Evolutionary conservation across 257 asterid species (phyloP).

Genomic region (Catharanthus roseus): DNA sequence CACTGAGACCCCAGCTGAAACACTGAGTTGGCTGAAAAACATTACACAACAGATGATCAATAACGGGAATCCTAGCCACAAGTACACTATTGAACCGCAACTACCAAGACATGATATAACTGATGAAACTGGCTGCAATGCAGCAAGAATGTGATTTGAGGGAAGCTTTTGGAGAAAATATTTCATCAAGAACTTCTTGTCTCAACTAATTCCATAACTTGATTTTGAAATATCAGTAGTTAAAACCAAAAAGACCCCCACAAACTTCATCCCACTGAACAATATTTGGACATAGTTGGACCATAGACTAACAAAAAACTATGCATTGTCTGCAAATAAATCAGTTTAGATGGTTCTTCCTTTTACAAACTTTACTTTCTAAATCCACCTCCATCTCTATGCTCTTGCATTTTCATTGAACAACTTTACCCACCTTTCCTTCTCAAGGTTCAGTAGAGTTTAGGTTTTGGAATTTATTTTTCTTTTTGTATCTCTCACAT

Average conservation of each 20-base stretch:
- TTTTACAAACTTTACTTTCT: background rate
- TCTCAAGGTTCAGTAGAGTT: background rate
- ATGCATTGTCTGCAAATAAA: background rate
- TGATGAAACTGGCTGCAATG: background rate
- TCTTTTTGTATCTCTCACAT: background rate
- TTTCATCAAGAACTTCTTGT: background rate
- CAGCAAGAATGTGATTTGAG: background rate
- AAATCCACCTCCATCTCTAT: background rate
- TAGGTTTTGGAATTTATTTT: background rate
- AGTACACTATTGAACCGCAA: background rate
- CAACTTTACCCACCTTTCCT: background rate
- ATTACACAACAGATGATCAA: background rate
- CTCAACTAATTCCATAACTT: background rate
- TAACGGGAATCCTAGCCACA: background rate
- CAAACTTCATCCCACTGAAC: background rate
- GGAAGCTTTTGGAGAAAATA: background rate
- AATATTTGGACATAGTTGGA: background rate
- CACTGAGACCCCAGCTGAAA: slow-evolving; percentile 65
- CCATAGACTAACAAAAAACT: background rate
- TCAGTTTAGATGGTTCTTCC: background rate
- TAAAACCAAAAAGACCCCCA: background rate
- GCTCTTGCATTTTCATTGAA: background rate
- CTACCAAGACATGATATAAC: background rate
- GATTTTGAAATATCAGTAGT: background rate
- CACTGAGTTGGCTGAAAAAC: slow-evolving; percentile 40